A percentile compares a stretch with the other conserved stretches of the same genome.
phyloP scores from a whole-genome alignment of 768 basidiomycete species.

The Kwoniella botswanensis region DNA sequence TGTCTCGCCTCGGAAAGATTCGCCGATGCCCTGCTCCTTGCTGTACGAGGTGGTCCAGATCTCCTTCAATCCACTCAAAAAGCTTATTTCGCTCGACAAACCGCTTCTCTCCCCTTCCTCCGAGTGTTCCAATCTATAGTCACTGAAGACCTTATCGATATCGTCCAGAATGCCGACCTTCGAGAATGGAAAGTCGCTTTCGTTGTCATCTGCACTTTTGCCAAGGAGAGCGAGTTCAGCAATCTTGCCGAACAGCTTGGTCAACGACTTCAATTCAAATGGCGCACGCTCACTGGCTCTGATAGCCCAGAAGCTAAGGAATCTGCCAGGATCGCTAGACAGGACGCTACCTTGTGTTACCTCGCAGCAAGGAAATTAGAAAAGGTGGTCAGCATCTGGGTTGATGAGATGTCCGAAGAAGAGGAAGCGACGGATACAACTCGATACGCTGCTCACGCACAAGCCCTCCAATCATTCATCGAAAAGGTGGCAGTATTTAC shows the following conservation, averaged over 20 bases:
- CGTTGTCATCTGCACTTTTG: constrained; percentile 94
- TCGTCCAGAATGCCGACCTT: constrained; percentile 94
- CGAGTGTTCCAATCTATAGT: constrained; percentile 94
- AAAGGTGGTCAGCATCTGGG: constrained; percentile 86
- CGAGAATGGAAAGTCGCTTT: constrained; percentile 96
- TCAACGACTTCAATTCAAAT: constrained; percentile 84
- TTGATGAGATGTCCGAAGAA: constrained; percentile 85
- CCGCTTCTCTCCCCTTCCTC: constrained; percentile 78
- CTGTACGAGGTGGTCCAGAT: constrained; percentile 86
- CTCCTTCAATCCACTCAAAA: constrained; percentile 86
- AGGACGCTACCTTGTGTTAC: constrained; percentile 90
- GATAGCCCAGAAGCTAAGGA: constrained; percentile 59
- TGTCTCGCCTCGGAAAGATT: constrained; percentile 87
- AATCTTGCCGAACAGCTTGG: constrained; percentile 91
- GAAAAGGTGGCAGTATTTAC: constrained; percentile 97
- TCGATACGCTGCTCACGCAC: constrained; percentile 61
- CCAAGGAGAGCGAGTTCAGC: constrained; percentile 79
- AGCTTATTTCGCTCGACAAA: constrained; percentile 86
- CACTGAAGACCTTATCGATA: constrained; percentile 85
- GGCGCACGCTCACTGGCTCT: constrained; percentile 63
- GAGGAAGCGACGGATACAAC: constrained; percentile 64
- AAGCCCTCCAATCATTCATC: constrained; percentile 87
- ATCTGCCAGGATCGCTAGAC: constrained; percentile 65
- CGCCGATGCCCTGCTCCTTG: constrained; percentile 92
- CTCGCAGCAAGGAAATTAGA: constrained; percentile 88